Evolutionary conservation across 306 rosid genomes (phyloP), one percentile per base, ranked within the genome.

Genomic region (Citrullus amarus): DNA sequence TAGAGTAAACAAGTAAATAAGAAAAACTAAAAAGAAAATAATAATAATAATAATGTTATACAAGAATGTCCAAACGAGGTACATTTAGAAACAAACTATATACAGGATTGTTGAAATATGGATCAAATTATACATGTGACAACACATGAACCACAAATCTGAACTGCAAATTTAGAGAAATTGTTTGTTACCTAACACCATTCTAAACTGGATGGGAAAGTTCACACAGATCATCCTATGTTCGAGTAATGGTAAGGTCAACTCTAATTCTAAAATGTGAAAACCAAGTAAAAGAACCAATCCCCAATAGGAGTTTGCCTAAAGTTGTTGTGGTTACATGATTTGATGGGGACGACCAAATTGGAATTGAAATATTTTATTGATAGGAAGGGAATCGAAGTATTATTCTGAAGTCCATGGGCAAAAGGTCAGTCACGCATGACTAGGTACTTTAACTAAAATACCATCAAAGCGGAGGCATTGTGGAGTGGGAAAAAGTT

Each of bases 1-100:
- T 76, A 86, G 87, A 53, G 56, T 61, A 58, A 75, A 68, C 73
- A 80, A 73, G 56, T 54, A 67, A 79, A 53, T 46, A 20, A 55
- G 83, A 36, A 48, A 17, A 46, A 44, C 2, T 8, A 11, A 60
- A 61, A 79, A 67, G 58, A 75, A 25, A 25, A 25, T 25, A 25
- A 25, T 25, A 25, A 25, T 25, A 25, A 25, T 25, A 25, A 25
- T 25, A 25, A 25, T 25, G 28, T 1, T 30, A 71, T 44, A 46
- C 15, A 25, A 22, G 13, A 57, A 36, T 39, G 46, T 36, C 30
- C 8, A 22, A 74, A 9, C 48, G 15, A 63, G 2, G 32, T 9
- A 67, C 43, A 9, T 41, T 67, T 39, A 62, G 22, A 71, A 76
- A 39, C 34, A 70, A 36, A 30, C 30, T 22, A 30, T 50, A 15